Evolutionary conservation across 129 eudicot genomes (phyloP).

Genomic region (Tagetes erecta): DNA sequence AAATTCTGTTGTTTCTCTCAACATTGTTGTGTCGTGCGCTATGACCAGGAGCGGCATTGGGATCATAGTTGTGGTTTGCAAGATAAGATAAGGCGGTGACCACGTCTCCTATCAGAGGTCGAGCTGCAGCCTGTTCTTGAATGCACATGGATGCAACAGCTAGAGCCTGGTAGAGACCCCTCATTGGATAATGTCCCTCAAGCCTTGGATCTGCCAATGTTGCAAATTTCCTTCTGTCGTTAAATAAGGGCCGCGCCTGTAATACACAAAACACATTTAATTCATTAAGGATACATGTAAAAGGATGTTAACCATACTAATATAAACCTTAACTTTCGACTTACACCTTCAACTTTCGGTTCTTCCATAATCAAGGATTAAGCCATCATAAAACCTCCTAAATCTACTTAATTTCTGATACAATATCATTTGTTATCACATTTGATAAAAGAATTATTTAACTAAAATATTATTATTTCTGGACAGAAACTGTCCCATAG

Average conservation of each 20-base stretch:
- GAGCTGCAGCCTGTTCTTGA: constrained; percentile 93
- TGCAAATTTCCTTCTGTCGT: constrained; percentile 68
- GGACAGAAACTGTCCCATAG: neutral
- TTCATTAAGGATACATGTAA: neutral
- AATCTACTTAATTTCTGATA: too few species aligned
- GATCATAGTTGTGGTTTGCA: constrained; percentile 78
- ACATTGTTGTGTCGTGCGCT: constrained; percentile 28
- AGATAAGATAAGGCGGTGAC: constrained; percentile 91
- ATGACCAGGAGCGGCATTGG: constrained; percentile 44
- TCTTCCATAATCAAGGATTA: neutral
- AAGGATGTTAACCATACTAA: neutral
- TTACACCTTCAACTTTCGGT: neutral
- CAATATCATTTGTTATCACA: too few species aligned
- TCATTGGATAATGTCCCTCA: constrained; percentile 75
- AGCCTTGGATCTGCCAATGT: constrained; percentile 76
- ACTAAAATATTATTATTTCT: neutral
- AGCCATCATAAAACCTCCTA: neutral
- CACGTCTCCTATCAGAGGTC: constrained; percentile 89
- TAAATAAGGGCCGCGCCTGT: constrained; percentile 89
- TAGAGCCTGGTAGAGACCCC: constrained; percentile 87
- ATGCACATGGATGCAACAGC: constrained; percentile 95
- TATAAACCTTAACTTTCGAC: neutral
- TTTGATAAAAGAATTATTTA: too few species aligned
- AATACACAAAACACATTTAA: neutral
- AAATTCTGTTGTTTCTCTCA: constrained; percentile 50